phyloP scores from a whole-genome alignment of 2,329 filamentous ascomycete genomes.

The Fusarium solani-melongenae region DNA sequence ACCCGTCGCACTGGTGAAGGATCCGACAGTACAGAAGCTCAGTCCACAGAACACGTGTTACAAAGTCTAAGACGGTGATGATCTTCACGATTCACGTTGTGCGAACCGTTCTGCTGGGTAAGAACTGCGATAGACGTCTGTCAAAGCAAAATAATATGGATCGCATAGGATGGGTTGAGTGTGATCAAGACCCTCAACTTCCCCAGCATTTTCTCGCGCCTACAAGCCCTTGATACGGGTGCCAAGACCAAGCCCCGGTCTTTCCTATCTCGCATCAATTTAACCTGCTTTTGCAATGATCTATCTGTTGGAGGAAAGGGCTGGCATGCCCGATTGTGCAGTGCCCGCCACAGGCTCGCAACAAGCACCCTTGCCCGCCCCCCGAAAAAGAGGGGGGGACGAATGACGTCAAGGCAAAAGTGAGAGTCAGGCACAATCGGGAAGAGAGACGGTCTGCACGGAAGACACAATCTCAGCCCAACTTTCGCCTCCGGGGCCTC shows the following conservation, averaged over 20 bases:
- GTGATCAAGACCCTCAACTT: conserved; percentile 16
- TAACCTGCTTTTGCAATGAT: neutral
- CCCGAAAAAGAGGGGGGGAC: conserved; percentile 1
- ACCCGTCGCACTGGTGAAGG: conserved; percentile 26
- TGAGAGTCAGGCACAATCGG: neutral
- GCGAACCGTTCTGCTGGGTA: conserved; percentile 33
- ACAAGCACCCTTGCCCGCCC: conserved; percentile 5
- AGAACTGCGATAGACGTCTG: conserved; percentile 4
- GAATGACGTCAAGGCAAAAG: conserved; percentile 17
- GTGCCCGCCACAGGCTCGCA: conserved; percentile 2
- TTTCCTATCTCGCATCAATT: conserved; percentile 16
- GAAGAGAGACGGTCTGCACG: conserved; percentile 10
- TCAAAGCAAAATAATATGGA: conserved; percentile 18
- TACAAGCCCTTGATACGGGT: neutral
- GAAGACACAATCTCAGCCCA: conserved; percentile 21
- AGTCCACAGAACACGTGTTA: conserved; percentile 35
- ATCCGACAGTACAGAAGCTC: conserved; percentile 16
- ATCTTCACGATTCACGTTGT: conserved; percentile 32
- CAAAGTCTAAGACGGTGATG: conserved; percentile 17
- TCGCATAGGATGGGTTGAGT: conserved; percentile 7
- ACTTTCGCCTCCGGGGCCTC: conserved; percentile 29
- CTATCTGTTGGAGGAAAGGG: neutral
- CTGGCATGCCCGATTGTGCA: conserved; percentile 21
- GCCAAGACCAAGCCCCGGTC: conserved; percentile 26
- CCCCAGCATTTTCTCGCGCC: conserved; percentile 19